These are phyloP conservation scores for Thuja plicata DNA, from an alignment of 83 land plant genomes.

Conservation along the genomic window DNA sequence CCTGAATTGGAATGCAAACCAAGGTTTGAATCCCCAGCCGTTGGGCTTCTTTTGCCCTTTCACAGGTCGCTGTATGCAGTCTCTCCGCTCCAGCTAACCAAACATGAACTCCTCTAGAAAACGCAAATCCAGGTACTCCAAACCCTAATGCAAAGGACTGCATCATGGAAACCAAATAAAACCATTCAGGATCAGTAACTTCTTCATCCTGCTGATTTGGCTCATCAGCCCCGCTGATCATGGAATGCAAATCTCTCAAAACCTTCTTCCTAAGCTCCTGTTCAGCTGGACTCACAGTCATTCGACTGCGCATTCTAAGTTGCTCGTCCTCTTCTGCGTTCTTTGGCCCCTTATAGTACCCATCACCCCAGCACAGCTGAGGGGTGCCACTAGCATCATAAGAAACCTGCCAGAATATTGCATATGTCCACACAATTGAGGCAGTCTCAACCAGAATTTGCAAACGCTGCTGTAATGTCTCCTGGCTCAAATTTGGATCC, in stretches of 20 bases:
- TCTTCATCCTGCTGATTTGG: neutral
- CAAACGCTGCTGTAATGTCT: conserved; percentile 17
- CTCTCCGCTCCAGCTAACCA: conserved; percentile 20
- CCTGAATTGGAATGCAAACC: conserved; percentile 20
- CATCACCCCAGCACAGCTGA: conserved; percentile 22
- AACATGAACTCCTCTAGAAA: neutral
- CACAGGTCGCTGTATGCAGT: conserved; percentile 12
- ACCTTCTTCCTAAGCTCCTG: conserved; percentile 10
- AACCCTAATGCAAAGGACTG: conserved; percentile 10
- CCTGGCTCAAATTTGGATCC: neutral
- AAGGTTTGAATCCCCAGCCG: conserved; percentile 23
- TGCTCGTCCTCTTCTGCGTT: conserved; percentile 15
- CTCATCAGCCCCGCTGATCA: conserved; percentile 3
- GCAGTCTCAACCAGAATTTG: conserved; percentile 13
- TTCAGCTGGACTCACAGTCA: conserved; percentile 1
- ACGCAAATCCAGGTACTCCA: conserved; percentile 5
- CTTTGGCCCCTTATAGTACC: conserved; percentile 19
- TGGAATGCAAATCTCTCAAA: conserved; percentile 3
- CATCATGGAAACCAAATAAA: conserved; percentile 21
- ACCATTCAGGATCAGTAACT: conserved; percentile 27
- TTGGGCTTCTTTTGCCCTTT: conserved; percentile 18
- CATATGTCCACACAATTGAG: conserved; percentile 29
- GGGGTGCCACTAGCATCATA: neutral
- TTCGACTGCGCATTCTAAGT: conserved; percentile 6
- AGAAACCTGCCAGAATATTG: conserved; percentile 26